Percentiles rank a stretch among this genome's conserved stretches.
phyloP scores from a whole-genome alignment of 352 stramenopile genomes.

The Blastocystis sp. region DNA sequence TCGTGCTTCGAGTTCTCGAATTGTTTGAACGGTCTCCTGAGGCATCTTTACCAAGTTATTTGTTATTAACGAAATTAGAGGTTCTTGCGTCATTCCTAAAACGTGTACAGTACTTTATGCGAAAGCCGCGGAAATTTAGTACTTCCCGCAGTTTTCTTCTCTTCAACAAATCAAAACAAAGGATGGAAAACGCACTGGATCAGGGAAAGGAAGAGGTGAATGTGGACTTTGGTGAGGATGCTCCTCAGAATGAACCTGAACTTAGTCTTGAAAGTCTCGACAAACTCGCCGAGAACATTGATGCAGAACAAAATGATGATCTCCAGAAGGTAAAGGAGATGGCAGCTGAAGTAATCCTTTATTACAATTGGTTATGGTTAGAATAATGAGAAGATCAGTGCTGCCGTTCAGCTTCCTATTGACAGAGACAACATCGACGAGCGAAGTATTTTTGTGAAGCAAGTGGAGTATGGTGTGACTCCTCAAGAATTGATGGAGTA shows the following conservation, averaged over 20 bases:
- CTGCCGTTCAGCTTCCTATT: background rate
- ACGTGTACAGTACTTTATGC: background rate
- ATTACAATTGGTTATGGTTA: background rate
- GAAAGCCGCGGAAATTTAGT: background rate
- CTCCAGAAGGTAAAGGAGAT: conserved; percentile 44
- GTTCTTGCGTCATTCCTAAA: background rate
- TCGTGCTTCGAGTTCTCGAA: conserved; percentile 47
- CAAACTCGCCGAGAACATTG: conserved; percentile 28
- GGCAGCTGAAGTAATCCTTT: background rate
- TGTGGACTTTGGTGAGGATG: conserved; percentile 42
- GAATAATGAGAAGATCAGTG: conserved; percentile 66
- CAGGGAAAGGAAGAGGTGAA: conserved; percentile 30
- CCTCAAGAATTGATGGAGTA: conserved; percentile 55
- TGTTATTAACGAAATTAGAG: background rate
- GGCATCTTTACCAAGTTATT: background rate
- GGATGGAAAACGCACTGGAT: background rate
- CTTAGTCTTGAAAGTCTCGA: conserved; percentile 12
- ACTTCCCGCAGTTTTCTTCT: background rate
- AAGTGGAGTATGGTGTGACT: conserved; percentile 66
- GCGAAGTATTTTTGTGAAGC: conserved; percentile 54
- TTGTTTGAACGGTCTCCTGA: conserved; percentile 12
- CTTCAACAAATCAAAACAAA: background rate
- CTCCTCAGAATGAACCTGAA: background rate
- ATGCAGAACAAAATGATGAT: background rate
- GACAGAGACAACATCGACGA: conserved; percentile 54